Percentiles rank a stretch among this genome's conserved stretches.
Conservation (phyloP, 768 basidiomycete species). For the Kwoniella bestiolae region DNA sequence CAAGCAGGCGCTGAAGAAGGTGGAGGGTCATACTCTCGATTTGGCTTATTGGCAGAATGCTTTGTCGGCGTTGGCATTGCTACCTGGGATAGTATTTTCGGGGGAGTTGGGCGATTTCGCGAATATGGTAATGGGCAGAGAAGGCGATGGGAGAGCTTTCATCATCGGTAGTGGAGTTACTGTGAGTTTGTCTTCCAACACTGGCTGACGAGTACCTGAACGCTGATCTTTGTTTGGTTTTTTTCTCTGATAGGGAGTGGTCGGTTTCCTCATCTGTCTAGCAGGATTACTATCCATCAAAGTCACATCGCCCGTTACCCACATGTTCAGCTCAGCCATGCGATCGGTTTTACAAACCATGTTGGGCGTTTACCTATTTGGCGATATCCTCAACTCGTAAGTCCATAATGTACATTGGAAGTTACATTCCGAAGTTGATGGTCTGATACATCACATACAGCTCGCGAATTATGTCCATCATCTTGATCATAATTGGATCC, state of each 20-base stretch:
- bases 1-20: slow-evolving; percentile 32
- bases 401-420: slow-evolving; percentile 2
- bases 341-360: slow-evolving; percentile 38
- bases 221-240: neutral
- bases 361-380: slow-evolving; percentile 35
- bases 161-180: slow-evolving; percentile 31
- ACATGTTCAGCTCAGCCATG: slow-evolving; percentile 64
- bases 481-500: slow-evolving; percentile 33
- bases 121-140: slow-evolving; percentile 14
- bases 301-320: slow-evolving; percentile 93
- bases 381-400: slow-evolving; percentile 35
- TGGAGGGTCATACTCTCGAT: slow-evolving; percentile 32
- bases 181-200: too few relatives aligned
- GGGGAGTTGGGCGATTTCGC: slow-evolving; percentile 25
- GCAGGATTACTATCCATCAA: slow-evolving; percentile 91
- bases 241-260: slow-evolving; percentile 17
- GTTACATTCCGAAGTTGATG: too few relatives aligned
- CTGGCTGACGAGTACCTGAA: too few relatives aligned
- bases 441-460: too few relatives aligned
- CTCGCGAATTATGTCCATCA: slow-evolving; percentile 32
- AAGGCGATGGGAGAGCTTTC: slow-evolving; percentile 25
- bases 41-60: slow-evolving; percentile 41
- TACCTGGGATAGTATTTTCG: slow-evolving; percentile 19
- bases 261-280: slow-evolving; percentile 82
- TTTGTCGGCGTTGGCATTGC: slow-evolving; percentile 23